These are phyloP conservation scores for Ogataea corticis DNA, from an alignment of 805 yeast genomes.

Conservation along the genomic window DNA sequence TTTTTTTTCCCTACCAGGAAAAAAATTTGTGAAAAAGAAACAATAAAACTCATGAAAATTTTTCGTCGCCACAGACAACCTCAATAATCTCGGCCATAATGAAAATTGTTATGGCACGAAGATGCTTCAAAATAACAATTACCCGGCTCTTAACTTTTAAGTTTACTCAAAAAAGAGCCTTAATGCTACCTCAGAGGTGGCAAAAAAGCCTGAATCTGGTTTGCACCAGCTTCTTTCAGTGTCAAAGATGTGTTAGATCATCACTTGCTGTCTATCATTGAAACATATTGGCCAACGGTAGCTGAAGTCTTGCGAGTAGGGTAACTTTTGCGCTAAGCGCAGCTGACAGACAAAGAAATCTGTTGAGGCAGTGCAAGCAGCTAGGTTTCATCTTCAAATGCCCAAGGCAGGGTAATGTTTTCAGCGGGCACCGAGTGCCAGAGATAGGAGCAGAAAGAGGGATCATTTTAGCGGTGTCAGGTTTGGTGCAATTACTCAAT, in stretches of 20 bases:
- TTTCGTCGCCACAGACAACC: slow-evolving; percentile 1
- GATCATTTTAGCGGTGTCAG: no score
- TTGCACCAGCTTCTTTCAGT: no score
- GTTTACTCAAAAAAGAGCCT: no score
- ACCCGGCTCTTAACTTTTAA: no score
- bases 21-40: slow-evolving; percentile 5
- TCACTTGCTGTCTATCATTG: no score
- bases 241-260: no score
- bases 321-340: background rate
- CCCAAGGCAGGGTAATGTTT: background rate
- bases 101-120: background rate
- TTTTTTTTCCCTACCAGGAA: slow-evolving; percentile 3
- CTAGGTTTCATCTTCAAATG: background rate
- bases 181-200: no score
- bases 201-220: no score
- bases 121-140: no score
- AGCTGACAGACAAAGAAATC: background rate
- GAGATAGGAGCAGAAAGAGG: no score
- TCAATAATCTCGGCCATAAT: background rate
- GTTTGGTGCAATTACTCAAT: no score
- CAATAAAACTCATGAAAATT: slow-evolving; percentile 6
- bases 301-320: background rate
- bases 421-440: no score
- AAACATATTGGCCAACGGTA: background rate
- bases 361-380: background rate